These are phyloP conservation scores for Carex parvula DNA, from an alignment of 176 grass and related monocot species.

Conservation along the genomic window DNA sequence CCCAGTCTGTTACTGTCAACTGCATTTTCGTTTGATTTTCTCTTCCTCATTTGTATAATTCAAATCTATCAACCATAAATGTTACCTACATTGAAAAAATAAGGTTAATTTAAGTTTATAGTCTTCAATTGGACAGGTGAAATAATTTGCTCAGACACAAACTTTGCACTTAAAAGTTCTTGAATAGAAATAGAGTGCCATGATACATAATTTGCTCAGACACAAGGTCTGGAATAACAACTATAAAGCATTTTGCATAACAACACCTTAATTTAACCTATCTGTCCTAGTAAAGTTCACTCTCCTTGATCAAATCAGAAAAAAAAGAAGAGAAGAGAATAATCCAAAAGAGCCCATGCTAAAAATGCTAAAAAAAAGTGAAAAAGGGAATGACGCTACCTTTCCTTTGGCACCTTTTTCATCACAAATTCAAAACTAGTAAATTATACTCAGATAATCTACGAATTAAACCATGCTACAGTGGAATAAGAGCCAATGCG, in stretches of 20 bases:
- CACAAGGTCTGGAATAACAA: neutral
- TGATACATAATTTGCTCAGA: neutral
- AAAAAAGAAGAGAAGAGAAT: neutral
- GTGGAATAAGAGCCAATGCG: neutral
- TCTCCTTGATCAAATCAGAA: neutral
- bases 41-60: slow-evolving; percentile 12
- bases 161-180: neutral
- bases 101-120: neutral
- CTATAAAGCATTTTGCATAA: neutral
- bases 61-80: neutral
- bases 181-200: neutral
- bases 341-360: neutral
- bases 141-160: neutral
- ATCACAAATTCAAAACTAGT: neutral
- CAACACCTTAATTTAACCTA: neutral
- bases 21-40: neutral
- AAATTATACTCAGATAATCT: neutral
- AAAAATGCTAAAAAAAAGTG: too few relatives aligned
- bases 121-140: neutral
- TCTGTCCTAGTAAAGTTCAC: neutral
- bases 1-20: neutral
- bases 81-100: neutral
- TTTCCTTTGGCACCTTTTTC: neutral
- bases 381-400: neutral
- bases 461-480: neutral